Base-by-base conservation (phyloP, 2,329 filamentous ascomycete species). In the Phialophora tarda region DNA sequence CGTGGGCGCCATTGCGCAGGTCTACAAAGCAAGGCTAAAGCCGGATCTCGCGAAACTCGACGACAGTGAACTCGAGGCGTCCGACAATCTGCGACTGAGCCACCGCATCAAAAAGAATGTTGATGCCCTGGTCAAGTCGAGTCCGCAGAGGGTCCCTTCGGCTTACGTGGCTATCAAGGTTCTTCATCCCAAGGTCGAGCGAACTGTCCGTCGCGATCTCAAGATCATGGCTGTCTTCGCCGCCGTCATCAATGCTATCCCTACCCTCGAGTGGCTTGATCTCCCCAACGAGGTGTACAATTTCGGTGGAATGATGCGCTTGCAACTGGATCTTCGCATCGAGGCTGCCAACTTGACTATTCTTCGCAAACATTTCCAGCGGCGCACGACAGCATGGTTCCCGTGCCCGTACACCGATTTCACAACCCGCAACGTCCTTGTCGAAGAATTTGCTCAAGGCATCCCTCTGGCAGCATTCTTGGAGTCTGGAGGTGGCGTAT, bases 221-320 rank as follows among this genome's bases (percentile, higher is more conserved):
- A 88, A 88, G 41, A 99, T 99, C 74, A 99, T 99, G 95, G 84
- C 82, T 8, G 92, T 96, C 80, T 97, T 99, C 75, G 95, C 95
- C 17, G 84, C 87, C 0, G 75, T 91, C 5, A 88, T 99, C 72
- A 96, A 98, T 78, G 81, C 86, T 1, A 90, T 99, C 34, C 95
- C 95, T 0, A 97, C 93, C 0, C 95, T 99, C 75, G 92, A 98
- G 78, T 99, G 95, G 95, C 84, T 99, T 5, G 97, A 94, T 0
- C 87, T 99, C 8, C 95, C 95, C 0, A 94, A 97, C 72, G 95
- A 99, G 77, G 95, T 98, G 2, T 80, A 84, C 14, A 93, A 98
- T 74, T 99, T 99, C 75, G 94, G 93, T 26, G 91, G 96, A 76
- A 99, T 99, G 95, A 99, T 99, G 95, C 90, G 90, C 74, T 82